phyloP scores from a whole-genome alignment of 768 basidiomycete genomes.

The Lentinula raphanica region DNA sequence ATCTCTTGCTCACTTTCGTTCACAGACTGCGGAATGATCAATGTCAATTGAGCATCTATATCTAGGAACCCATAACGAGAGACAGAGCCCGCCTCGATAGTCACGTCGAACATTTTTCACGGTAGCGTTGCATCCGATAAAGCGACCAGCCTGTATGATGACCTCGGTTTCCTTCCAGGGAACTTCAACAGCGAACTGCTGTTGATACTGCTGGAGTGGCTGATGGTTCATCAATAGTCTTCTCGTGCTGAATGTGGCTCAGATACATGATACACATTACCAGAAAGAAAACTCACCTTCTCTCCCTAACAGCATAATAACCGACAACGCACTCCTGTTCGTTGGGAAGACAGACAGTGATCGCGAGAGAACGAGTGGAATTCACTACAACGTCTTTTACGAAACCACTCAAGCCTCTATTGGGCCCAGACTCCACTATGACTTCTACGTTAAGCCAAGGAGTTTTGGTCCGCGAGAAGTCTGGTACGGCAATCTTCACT shows the following conservation, averaged over 20 bases:
- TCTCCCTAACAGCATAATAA: neutral
- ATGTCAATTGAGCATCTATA: neutral
- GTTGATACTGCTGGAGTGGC: neutral
- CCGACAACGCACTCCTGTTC: neutral
- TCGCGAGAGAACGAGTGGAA: neutral
- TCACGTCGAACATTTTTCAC: neutral
- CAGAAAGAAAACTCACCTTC: neutral
- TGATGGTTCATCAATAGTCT: neutral
- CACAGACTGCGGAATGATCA: neutral
- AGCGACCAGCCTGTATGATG: neutral
- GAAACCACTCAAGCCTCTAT: neutral
- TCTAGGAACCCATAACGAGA: neutral
- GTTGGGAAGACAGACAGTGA: neutral
- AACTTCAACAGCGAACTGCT: neutral
- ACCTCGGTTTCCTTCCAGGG: neutral
- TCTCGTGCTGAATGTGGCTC: neutral
- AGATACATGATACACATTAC: neutral
- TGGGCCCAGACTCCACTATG: neutral
- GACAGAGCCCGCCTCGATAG: neutral
- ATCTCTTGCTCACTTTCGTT: neutral
- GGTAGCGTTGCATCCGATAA: neutral
- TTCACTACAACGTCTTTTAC: neutral
- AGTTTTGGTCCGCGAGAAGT: neutral
- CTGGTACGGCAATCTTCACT: neutral
- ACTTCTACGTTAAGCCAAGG: neutral